Conservation (phyloP, 1,284 basidiomycete species). For the Tilletia walkeri region DNA sequence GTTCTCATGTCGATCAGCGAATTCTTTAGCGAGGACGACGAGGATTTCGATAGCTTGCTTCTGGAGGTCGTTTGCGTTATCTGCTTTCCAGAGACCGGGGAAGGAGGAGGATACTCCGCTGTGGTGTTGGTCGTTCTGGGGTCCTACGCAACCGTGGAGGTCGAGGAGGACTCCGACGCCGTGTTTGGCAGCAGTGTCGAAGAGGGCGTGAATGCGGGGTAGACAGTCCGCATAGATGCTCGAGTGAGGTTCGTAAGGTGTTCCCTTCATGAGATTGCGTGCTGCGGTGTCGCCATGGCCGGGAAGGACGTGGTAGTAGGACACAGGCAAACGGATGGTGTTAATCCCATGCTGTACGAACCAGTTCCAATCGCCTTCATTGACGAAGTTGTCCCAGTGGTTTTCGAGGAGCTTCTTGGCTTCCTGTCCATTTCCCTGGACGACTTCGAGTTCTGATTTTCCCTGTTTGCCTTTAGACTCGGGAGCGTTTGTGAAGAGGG, state of each 20-base stretch:
- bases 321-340: constrained; percentile 75
- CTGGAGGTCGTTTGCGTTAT: constrained; percentile 49
- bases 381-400: constrained; percentile 70
- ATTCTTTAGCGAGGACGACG: constrained; percentile 59
- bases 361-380: constrained; percentile 61
- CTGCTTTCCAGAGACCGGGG: constrained; percentile 52
- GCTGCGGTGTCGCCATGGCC: constrained; percentile 59
- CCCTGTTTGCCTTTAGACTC: constrained; percentile 28
- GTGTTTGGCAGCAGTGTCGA: constrained; percentile 65
- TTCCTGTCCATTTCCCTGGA: constrained; percentile 60
- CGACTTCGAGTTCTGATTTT: constrained; percentile 65
- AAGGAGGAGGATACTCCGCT: constrained; percentile 35
- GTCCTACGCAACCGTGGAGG: constrained; percentile 66
- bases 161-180: constrained; percentile 77
- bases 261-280: constrained; percentile 67
- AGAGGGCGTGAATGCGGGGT: constrained; percentile 67
- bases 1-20: constrained; percentile 61
- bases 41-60: constrained; percentile 62
- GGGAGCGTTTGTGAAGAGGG: constrained; percentile 28
- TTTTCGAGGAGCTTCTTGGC: constrained; percentile 68
- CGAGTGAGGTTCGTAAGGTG: constrained; percentile 68
- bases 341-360: constrained; percentile 74
- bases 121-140: constrained; percentile 59
- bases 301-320: constrained; percentile 69
- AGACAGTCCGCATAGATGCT: constrained; percentile 72